Evolutionary conservation across 2,329 filamentous ascomycete species (phyloP).

Genomic region (Paecilomyces sp.): DNA sequence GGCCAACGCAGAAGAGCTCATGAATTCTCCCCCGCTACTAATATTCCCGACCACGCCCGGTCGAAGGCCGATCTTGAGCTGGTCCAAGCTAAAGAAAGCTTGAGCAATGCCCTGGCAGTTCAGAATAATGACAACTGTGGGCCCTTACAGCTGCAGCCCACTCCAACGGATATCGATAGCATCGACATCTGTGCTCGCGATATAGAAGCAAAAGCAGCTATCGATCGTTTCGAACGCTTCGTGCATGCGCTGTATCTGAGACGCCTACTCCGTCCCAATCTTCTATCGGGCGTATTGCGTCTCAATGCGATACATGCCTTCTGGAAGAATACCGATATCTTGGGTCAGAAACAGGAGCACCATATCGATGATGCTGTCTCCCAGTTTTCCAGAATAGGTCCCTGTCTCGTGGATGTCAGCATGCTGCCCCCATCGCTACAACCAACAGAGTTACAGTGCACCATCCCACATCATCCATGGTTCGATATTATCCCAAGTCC

Average conservation of each 20-base stretch:
- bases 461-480: conserved; percentile 29
- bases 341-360: neutral
- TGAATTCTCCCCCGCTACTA: neutral
- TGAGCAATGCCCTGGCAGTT: neutral
- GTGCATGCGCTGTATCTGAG: neutral
- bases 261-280: neutral
- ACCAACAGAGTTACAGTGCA: conserved; percentile 28
- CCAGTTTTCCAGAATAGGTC: neutral
- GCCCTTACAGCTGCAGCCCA: neutral
- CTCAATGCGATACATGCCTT: neutral
- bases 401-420: neutral
- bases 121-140: neutral
- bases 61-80: neutral
- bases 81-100: neutral
- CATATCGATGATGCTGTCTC: neutral
- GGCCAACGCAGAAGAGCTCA: neutral
- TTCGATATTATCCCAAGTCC: conserved; percentile 38
- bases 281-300: neutral
- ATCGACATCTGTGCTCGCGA: neutral
- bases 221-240: neutral
- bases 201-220: neutral
- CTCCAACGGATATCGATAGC: neutral
- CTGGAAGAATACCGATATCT: neutral
- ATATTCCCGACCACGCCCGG: neutral
- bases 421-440: conserved; percentile 18